These are phyloP conservation scores for Entelexis sorbosivorans DNA, from an alignment of 1,139 yeast species.

Conservation along the genomic window DNA sequence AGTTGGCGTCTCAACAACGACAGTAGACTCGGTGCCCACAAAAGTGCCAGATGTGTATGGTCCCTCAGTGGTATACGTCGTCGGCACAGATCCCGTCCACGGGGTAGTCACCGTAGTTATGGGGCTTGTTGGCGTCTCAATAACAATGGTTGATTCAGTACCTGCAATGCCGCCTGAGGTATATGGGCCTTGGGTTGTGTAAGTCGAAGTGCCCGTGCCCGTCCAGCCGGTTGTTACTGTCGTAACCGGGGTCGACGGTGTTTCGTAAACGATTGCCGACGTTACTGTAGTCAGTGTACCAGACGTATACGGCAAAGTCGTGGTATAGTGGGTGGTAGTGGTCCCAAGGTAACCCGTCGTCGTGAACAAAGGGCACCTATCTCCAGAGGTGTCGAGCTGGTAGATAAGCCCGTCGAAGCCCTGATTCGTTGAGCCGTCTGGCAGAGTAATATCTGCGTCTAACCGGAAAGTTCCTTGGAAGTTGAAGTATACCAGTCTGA, in stretches of 20 bases:
- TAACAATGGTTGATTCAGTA: not conserved
- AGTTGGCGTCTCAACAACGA: not conserved
- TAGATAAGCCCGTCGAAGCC: not conserved
- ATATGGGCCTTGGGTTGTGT: not conserved
- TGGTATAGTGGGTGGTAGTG: not conserved
- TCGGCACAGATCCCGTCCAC: not conserved
- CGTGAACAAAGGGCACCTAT: not conserved
- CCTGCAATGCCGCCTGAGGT: not conserved
- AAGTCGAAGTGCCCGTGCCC: not conserved
- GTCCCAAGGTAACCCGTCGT: not conserved
- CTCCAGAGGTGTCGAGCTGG: not conserved
- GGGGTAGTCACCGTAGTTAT: not conserved
- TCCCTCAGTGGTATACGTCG: not conserved
- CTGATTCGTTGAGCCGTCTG: not conserved
- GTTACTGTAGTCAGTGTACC: not conserved
- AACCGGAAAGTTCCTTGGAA: not conserved
- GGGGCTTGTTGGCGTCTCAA: not conserved
- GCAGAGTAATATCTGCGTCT: not conserved
- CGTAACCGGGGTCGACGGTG: not conserved
- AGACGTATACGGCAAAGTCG: not conserved
- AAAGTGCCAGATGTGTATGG: not conserved
- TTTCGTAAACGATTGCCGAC: not conserved
- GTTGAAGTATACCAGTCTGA: slow-evolving; percentile 5
- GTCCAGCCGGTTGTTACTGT: not conserved
- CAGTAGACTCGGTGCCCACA: not conserved